A percentile compares a stretch with the other conserved stretches of the same genome.
Evolutionary conservation across 2,329 filamentous ascomycete genomes (phyloP).

Genomic region (Trichophaea hybrida): DNA sequence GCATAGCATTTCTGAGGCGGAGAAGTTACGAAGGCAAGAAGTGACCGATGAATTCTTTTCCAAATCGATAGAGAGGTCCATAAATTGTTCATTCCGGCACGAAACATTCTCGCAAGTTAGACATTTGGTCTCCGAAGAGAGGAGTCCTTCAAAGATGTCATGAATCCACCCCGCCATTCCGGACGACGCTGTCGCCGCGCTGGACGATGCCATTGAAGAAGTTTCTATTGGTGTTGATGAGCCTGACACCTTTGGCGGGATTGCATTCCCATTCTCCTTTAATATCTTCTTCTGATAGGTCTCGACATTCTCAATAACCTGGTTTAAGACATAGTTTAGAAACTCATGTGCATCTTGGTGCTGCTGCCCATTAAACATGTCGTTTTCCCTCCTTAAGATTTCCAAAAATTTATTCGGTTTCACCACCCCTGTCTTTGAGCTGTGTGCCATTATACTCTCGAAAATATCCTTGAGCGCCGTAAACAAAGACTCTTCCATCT

Average conservation of each 20-base stretch:
- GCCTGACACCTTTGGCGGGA: constrained; percentile 32
- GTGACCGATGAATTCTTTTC: constrained; percentile 94
- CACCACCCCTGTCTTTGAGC: constrained; percentile 72
- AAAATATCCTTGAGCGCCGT: constrained; percentile 95
- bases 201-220: constrained; percentile 29
- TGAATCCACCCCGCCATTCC: constrained; percentile 74
- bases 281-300: constrained; percentile 54
- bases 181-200: constrained; percentile 28
- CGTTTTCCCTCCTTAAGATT: constrained; percentile 83
- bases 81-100: constrained; percentile 85
- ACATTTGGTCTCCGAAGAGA: constrained; percentile 93
- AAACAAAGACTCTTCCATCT: constrained; percentile 90
- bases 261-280: constrained; percentile 39
- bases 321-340: constrained; percentile 83
- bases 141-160: constrained; percentile 84
- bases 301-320: constrained; percentile 88
- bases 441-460: constrained; percentile 68
- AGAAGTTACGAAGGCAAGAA: constrained; percentile 88
- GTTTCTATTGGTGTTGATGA: constrained; percentile 26
- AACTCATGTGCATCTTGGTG: constrained; percentile 98
- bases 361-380: constrained; percentile 94
- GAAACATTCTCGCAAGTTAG: constrained; percentile 92
- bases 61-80: constrained; percentile 90
- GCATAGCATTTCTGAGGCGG: constrained; percentile 94
- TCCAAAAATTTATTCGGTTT: constrained; percentile 88